These are phyloP conservation scores for Fabrea salina DNA, from an alignment of 169 alveolate genomes.

Conservation along the genomic window DNA sequence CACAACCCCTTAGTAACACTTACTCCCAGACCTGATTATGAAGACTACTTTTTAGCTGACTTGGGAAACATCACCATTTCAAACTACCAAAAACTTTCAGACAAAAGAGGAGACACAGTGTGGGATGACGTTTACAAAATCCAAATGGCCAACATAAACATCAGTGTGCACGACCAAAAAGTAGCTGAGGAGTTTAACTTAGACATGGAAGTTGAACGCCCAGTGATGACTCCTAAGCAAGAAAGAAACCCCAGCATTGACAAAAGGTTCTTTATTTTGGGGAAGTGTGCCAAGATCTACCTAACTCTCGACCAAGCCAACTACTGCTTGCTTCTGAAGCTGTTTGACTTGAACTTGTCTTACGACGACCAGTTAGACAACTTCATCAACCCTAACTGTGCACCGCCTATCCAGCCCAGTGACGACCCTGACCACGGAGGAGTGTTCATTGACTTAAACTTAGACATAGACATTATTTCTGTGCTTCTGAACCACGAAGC, in stretches of 20 bases:
- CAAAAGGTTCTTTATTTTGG: neutral
- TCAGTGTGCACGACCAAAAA: neutral
- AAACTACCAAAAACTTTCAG: neutral
- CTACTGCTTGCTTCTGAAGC: neutral
- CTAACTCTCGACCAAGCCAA: neutral
- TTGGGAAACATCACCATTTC: neutral
- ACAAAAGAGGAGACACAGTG: neutral
- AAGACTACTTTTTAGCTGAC: neutral
- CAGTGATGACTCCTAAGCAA: neutral
- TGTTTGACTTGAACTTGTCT: neutral
- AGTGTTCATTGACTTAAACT: neutral
- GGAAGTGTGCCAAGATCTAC: conserved; percentile 6
- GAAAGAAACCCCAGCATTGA: neutral
- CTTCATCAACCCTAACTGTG: neutral
- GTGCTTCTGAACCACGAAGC: neutral
- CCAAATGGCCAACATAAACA: neutral
- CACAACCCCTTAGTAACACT: neutral
- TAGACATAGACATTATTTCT: neutral
- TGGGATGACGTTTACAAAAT: conserved; percentile 13
- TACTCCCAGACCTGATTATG: neutral
- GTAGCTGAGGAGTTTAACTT: neutral
- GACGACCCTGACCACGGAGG: neutral
- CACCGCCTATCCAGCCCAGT: neutral
- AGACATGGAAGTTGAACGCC: neutral
- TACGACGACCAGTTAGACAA: conserved; percentile 16